Percentiles rank a stretch among this genome's conserved stretches.
phyloP scores from a whole-genome alignment of 441 rosid genomes.

The Adansonia grandidieri region DNA sequence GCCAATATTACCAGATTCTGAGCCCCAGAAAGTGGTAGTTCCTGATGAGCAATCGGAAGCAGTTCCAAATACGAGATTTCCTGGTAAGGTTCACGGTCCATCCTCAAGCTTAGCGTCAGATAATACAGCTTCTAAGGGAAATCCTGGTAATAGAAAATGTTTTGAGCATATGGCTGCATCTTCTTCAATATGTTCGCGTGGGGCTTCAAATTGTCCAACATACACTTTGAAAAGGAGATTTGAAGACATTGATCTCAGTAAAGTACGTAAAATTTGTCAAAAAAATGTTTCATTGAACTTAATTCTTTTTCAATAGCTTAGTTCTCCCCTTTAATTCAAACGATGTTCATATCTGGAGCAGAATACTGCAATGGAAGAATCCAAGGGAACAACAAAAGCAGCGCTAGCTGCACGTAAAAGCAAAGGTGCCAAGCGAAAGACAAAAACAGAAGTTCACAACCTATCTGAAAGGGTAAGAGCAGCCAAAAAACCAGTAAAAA shows the following conservation, averaged over 20 bases:
- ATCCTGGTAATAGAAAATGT: slow-evolving; percentile 24
- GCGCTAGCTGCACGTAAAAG: slow-evolving; percentile 33
- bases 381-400: slow-evolving; percentile 35
- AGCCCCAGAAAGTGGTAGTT: slow-evolving; percentile 23
- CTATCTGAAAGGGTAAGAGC: slow-evolving; percentile 42
- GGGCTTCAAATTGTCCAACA: slow-evolving; percentile 47
- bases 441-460: slow-evolving; percentile 47
- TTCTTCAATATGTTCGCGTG: slow-evolving; percentile 43
- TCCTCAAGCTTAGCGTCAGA: slow-evolving; percentile 1
- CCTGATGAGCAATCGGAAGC: slow-evolving; percentile 65
- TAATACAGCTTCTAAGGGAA: slow-evolving; percentile 20
- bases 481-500: background rate
- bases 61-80: slow-evolving; percentile 7
- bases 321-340: background rate
- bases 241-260: slow-evolving; percentile 41
- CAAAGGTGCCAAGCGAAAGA: slow-evolving; percentile 36
- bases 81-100: slow-evolving; percentile 7
- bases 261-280: slow-evolving; percentile 41
- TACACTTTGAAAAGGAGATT: slow-evolving; percentile 34
- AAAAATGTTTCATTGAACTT: background rate
- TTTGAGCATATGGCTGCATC: slow-evolving; percentile 35
- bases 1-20: background rate
- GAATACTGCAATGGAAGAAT: slow-evolving; percentile 49
- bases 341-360: slow-evolving; percentile 26
- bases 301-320: background rate